Evolutionary conservation across 495 filamentous ascomycete genomes (phyloP).

Genomic region (Talaromyces wortmannii): DNA sequence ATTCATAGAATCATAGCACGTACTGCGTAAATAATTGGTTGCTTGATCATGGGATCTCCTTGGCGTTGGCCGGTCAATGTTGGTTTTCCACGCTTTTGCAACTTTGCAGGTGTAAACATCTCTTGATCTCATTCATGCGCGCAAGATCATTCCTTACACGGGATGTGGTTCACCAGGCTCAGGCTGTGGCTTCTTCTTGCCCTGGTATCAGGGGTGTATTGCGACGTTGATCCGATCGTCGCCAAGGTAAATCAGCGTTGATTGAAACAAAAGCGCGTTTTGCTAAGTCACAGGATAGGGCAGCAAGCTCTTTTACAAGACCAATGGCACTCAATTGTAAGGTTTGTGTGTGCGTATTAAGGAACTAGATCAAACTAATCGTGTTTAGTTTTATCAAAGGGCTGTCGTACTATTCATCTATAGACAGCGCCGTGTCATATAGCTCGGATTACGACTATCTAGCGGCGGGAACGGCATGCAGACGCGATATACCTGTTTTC

Average conservation of each 20-base stretch:
- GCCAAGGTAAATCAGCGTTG: constrained; percentile 48
- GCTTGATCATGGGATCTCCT: no score
- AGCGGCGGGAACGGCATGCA: constrained; percentile 60
- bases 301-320: constrained; percentile 71
- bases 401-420: constrained; percentile 65
- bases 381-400: constrained; percentile 58
- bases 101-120: no score
- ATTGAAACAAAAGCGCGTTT: not conserved
- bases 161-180: not conserved
- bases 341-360: not conserved
- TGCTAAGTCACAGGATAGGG: not conserved
- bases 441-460: constrained; percentile 57
- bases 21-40: no score
- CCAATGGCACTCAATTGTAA: constrained; percentile 66
- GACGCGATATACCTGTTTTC: constrained; percentile 75
- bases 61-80: no score
- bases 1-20: no score
- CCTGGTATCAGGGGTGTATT: not conserved
- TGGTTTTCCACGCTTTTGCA: no score
- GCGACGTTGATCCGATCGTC: constrained; percentile 58
- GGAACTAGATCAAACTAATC: not conserved
- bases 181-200: not conserved
- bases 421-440: not conserved
- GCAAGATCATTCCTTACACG: not conserved
- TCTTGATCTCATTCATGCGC: no score